These are phyloP conservation scores for Pelargonium citronellum DNA, from an alignment of 441 rosid species.

Conservation along the genomic window DNA sequence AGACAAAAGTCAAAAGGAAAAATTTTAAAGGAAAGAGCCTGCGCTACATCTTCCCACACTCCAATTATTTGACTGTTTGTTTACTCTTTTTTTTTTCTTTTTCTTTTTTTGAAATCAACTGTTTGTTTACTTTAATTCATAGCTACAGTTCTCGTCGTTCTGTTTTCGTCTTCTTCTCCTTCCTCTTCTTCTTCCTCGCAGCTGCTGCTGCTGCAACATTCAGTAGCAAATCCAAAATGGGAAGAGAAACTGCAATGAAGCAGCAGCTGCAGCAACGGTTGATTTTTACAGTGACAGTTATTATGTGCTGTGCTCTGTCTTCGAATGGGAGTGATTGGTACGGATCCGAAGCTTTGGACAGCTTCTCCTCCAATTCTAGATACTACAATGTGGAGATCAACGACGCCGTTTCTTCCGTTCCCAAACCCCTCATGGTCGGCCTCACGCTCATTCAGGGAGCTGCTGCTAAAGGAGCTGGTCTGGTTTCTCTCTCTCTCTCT, in stretches of 20 bases:
- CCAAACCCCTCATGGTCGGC: conserved; percentile 57
- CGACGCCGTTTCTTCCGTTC: conserved; percentile 20
- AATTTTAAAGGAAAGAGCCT: not conserved
- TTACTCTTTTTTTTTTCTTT: no score
- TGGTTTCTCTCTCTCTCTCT: not conserved
- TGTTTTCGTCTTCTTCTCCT: not conserved
- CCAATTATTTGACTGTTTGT: not conserved
- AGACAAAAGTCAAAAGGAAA: not conserved
- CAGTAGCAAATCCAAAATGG: no score
- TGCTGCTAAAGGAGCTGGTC: conserved; percentile 82
- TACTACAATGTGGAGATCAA: not conserved
- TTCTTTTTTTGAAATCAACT: no score
- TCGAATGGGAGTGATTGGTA: not conserved
- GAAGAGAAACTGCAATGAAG: no score
- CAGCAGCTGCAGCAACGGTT: no score
- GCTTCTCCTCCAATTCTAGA: not conserved
- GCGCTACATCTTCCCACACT: not conserved
- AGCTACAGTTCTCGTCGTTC: no score
- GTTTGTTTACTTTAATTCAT: no score
- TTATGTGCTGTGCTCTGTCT: not conserved
- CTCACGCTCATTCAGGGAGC: conserved; percentile 81
- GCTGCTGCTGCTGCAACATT: not conserved
- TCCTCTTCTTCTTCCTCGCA: not conserved
- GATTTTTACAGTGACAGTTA: no score
- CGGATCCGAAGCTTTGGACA: conserved; percentile 1